A percentile compares a stretch with the other conserved stretches of the same genome.
phyloP scores from a whole-genome alignment of 495 filamentous ascomycete genomes.

The Letharia columbiana region DNA sequence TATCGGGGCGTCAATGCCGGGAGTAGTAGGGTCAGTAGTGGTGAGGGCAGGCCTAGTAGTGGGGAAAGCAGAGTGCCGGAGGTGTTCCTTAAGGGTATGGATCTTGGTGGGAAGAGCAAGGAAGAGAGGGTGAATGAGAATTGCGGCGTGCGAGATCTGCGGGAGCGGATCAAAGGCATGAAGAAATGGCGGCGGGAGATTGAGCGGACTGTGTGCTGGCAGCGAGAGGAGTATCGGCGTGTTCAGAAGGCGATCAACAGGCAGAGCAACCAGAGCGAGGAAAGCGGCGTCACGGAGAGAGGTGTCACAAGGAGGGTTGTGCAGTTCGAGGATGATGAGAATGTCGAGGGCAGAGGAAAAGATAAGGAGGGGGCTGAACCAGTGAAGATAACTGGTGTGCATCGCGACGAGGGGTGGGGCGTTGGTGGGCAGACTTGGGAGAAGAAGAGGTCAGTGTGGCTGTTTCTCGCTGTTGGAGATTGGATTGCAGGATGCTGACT shows the following conservation, averaged over 20 bases:
- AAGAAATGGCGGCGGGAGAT: constrained; percentile 5
- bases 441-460: not conserved
- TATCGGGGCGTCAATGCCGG: not conserved
- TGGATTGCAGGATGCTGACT: not conserved
- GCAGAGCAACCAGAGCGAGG: not conserved
- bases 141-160: not conserved
- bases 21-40: not conserved
- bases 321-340: not conserved
- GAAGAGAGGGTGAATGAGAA: constrained; percentile 2
- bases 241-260: not conserved
- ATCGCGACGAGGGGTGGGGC: not conserved
- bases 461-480: not conserved
- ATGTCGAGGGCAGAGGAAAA: not conserved
- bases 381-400: not conserved
- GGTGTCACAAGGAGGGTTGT: not conserved
- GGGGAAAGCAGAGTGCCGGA: not conserved
- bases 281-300: not conserved
- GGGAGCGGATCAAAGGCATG: constrained; percentile 2
- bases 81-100: not conserved
- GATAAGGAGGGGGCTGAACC: not conserved
- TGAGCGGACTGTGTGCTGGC: constrained; percentile 1
- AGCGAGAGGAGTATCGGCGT: not conserved
- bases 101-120: not conserved
- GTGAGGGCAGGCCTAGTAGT: not conserved
- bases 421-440: not conserved